phyloP scores from a whole-genome alignment of 2,329 filamentous ascomycete species.

The Pseudogymnoascus sp. region DNA sequence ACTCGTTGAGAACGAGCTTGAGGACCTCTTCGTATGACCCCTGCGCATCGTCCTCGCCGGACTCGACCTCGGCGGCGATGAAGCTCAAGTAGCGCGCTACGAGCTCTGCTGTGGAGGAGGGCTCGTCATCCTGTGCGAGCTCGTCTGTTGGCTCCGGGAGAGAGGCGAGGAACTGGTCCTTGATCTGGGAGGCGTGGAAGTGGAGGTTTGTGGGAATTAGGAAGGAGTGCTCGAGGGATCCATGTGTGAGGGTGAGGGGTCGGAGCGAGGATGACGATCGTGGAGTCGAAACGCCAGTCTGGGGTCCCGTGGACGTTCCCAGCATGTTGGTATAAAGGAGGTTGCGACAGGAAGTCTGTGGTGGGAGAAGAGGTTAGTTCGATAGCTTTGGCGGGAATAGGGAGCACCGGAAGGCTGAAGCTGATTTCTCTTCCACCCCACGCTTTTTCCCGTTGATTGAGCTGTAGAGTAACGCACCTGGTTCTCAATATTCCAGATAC shows the following conservation, averaged over 20 bases:
- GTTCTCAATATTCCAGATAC: conserved; percentile 25
- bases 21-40: conserved; percentile 89
- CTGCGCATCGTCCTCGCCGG: conserved; percentile 81
- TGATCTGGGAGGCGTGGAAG: conserved; percentile 91
- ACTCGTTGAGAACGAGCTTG: conserved; percentile 88
- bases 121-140: conserved; percentile 95
- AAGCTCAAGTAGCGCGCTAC: conserved; percentile 91
- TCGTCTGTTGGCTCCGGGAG: conserved; percentile 92
- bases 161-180: conserved; percentile 78
- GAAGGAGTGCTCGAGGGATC: conserved; percentile 92
- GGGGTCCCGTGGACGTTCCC: conserved; percentile 71
- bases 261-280: conserved; percentile 88
- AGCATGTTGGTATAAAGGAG: conserved; percentile 57
- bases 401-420: neutral
- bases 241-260: conserved; percentile 83
- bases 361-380: neutral
- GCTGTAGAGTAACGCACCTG: neutral
- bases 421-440: neutral
- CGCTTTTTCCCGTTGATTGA: neutral
- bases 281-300: conserved; percentile 95
- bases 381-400: neutral
- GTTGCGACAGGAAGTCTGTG: neutral
- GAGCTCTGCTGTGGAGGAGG: conserved; percentile 88
- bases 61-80: conserved; percentile 79
- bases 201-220: conserved; percentile 91